Percentiles rank a stretch among this genome's conserved stretches.
These are phyloP conservation scores for Fusarium fujikuroi DNA, from an alignment of 2,329 filamentous ascomycete species.

Conservation along the genomic window DNA sequence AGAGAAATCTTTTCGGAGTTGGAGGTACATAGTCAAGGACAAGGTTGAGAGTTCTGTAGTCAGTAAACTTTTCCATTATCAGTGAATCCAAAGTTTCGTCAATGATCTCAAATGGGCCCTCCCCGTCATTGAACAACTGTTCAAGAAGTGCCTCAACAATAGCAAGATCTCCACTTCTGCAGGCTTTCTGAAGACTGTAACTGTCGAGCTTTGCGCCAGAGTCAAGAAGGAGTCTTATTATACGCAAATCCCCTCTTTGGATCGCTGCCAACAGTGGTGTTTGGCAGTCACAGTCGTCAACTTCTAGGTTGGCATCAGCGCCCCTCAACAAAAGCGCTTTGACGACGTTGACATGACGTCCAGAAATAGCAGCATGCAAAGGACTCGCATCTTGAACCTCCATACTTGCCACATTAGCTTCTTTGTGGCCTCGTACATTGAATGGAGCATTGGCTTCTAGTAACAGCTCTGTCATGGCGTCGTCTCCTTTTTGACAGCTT, in stretches of 20 bases:
- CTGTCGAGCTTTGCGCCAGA: background rate
- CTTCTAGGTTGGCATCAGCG: background rate
- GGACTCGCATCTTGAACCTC: background rate
- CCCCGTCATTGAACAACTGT: background rate
- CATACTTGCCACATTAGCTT: background rate
- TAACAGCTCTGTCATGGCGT: background rate
- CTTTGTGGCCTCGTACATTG: background rate
- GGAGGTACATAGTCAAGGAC: background rate
- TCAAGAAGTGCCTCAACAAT: background rate
- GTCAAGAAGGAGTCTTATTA: background rate
- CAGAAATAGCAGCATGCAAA: background rate
- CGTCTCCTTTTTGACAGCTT: background rate
- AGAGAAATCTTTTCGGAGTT: background rate
- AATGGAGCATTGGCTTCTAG: background rate
- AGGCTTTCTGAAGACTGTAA: background rate
- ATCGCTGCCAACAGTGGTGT: slow-evolving; percentile 1
- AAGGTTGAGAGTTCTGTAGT: background rate
- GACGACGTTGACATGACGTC: background rate
- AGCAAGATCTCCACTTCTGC: background rate
- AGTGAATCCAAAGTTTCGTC: background rate
- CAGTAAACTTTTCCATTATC: background rate
- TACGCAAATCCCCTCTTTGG: background rate
- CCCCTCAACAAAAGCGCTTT: background rate
- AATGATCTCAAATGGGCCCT: background rate
- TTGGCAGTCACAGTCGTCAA: background rate